A percentile compares a stretch with the other conserved stretches of the same genome.
phyloP scores from a whole-genome alignment of 495 filamentous ascomycete species.

The Sporormia fimetaria region DNA sequence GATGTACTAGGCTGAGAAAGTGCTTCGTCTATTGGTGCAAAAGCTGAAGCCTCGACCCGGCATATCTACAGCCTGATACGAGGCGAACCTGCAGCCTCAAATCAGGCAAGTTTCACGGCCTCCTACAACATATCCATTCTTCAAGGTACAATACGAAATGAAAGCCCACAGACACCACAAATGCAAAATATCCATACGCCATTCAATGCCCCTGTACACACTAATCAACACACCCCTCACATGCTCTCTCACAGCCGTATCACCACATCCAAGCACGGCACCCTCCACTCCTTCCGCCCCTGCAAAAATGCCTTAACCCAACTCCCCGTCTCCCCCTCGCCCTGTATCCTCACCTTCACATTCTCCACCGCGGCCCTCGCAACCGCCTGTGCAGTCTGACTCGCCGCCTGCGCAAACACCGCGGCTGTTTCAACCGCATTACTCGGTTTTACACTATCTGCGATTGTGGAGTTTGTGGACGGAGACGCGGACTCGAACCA shows the following conservation, averaged over 20 bases:
- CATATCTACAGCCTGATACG: too few species aligned
- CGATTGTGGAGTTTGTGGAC: constrained; percentile 1
- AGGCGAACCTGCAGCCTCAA: too few species aligned
- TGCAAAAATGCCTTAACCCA: constrained; percentile 25
- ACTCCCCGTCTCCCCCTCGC: constrained; percentile 15
- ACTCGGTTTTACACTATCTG: too few species aligned
- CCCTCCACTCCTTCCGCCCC: constrained; percentile 32
- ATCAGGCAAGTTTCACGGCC: too few species aligned
- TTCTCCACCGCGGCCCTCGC: constrained; percentile 27
- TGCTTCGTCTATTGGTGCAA: too few species aligned
- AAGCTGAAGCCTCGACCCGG: too few species aligned
- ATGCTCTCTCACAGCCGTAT: constrained; percentile 24
- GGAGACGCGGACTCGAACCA: constrained; percentile 33
- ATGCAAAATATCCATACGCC: constrained; percentile 1
- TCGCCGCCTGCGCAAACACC: constrained; percentile 27
- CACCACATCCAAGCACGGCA: constrained; percentile 33
- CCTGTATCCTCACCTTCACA: constrained; percentile 13
- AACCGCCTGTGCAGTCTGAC: constrained; percentile 26
- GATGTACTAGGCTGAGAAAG: too few species aligned
- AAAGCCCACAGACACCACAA: too few species aligned
- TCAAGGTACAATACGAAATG: too few species aligned
- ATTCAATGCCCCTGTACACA: not conserved
- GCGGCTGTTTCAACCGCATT: constrained; percentile 28
- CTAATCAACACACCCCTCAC: not conserved
- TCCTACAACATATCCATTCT: too few species aligned